phyloP scores from a whole-genome alignment of 768 basidiomycete genomes.

The Tricholoma sp. region DNA sequence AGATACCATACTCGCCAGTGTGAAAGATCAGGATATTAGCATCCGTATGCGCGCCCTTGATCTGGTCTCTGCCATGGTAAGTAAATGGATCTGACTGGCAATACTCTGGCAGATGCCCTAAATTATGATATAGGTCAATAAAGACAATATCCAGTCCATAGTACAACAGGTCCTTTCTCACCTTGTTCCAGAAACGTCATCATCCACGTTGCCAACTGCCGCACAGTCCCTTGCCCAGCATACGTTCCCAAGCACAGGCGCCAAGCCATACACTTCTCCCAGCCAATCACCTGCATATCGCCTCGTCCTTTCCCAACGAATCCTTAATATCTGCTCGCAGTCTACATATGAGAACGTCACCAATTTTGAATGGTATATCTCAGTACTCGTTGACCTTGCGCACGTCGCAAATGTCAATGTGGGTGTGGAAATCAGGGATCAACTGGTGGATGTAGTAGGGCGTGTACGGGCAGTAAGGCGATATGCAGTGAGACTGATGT shows the following conservation, averaged over 20 bases:
- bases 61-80: constrained; percentile 88
- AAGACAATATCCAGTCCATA: constrained; percentile 80
- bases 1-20: constrained; percentile 82
- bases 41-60: constrained; percentile 96
- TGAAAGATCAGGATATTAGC: constrained; percentile 91
- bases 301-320: constrained; percentile 70
- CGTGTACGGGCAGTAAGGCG: constrained; percentile 71
- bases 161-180: constrained; percentile 88
- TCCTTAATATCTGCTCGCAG: constrained; percentile 82
- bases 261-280: constrained; percentile 40
- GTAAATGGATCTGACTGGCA: constrained; percentile 9
- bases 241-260: constrained; percentile 21
- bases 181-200: constrained; percentile 59
- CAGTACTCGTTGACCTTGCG: constrained; percentile 87
- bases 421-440: constrained; percentile 73
- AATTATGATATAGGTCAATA: constrained; percentile 60
- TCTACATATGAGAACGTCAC: constrained; percentile 81
- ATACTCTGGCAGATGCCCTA: not conserved
- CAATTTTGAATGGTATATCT: constrained; percentile 98
- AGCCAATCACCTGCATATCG: constrained; percentile 83
- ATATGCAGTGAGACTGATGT: constrained; percentile 83
- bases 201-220: constrained; percentile 51
- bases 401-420: constrained; percentile 82
- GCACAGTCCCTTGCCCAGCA: constrained; percentile 50
- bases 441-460: constrained; percentile 82